A percentile compares a stretch with the other conserved stretches of the same genome.
Conservation (phyloP, 768 basidiomycete genomes). For the Vararia minispora region DNA sequence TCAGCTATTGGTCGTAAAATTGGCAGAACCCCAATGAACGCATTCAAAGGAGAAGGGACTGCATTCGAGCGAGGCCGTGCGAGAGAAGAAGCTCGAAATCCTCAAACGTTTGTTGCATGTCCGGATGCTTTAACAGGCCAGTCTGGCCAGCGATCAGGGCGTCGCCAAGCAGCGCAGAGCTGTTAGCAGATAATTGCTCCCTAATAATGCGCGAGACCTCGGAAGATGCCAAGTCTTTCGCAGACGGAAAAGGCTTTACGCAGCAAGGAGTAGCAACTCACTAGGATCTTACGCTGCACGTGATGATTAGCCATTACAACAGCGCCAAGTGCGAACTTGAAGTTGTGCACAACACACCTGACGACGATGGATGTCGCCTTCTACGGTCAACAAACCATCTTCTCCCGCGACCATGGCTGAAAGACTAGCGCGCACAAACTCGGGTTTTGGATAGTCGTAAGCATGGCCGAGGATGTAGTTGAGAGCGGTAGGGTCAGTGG, state of each 20-base stretch:
- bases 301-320: conserved; percentile 1
- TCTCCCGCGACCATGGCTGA: conserved; percentile 40
- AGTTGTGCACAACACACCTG: conserved; percentile 32
- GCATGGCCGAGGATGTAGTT: conserved; percentile 45
- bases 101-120: too few relatives aligned
- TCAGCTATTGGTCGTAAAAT: conserved; percentile 10
- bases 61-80: too few relatives aligned
- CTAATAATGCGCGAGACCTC: neutral
- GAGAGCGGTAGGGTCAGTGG: conserved; percentile 46
- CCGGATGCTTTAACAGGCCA: too few relatives aligned
- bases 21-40: neutral
- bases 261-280: conserved; percentile 22
- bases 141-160: too few relatives aligned
- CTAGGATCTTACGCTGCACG: conserved; percentile 37
- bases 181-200: too few relatives aligned
- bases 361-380: conserved; percentile 44
- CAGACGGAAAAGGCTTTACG: neutral
- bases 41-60: neutral
- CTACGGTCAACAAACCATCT: conserved; percentile 38
- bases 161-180: too few relatives aligned
- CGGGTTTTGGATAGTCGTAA: conserved; percentile 52
- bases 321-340: neutral
- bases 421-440: conserved; percentile 39
- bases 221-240: conserved; percentile 3
- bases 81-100: too few relatives aligned